Conservation (phyloP, 2,329 filamentous ascomycete genomes). For the Pseudogymnoascus sp. region DNA sequence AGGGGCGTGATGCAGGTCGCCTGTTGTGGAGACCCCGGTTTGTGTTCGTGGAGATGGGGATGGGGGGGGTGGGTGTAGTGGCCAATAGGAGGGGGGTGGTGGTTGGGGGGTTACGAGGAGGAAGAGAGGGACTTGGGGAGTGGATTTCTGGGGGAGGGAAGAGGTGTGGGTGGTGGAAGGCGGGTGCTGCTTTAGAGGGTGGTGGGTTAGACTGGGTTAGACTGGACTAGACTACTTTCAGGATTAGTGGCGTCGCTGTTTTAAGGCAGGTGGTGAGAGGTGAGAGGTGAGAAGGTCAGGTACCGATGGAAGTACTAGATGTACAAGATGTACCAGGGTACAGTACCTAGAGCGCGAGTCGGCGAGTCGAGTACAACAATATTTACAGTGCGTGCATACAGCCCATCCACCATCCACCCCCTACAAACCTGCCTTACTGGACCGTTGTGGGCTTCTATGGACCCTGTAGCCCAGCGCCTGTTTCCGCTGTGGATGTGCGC, state of each 20-base stretch:
- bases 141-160: neutral
- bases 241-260: neutral
- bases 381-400: neutral
- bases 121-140: neutral
- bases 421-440: neutral
- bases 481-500: neutral
- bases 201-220: neutral
- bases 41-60: neutral
- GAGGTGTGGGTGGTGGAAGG: neutral
- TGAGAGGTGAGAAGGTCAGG: neutral
- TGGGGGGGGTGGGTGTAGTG: neutral
- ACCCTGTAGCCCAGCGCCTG: neutral
- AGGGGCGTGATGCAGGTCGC: neutral
- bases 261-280: neutral
- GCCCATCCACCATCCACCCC: neutral
- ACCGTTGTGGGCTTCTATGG: neutral
- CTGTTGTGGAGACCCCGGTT: neutral
- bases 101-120: neutral
- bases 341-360: neutral
- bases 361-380: neutral
- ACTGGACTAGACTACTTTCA: neutral
- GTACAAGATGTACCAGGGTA: neutral
- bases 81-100: neutral
- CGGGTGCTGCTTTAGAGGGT: neutral
- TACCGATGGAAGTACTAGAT: neutral